phyloP scores from a whole-genome alignment of 495 filamentous ascomycete genomes.

The Hypoxylon intermedium region DNA sequence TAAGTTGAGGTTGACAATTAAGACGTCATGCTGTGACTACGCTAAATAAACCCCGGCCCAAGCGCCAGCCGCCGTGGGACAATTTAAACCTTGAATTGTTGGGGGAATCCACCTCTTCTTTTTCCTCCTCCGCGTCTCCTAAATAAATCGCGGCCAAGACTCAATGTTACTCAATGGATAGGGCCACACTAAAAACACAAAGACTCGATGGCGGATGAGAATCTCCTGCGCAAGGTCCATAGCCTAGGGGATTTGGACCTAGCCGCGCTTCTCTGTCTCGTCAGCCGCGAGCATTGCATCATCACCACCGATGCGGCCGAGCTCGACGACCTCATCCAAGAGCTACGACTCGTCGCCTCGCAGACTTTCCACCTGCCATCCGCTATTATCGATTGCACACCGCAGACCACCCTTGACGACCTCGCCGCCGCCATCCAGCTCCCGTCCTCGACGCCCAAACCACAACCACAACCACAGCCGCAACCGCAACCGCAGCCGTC shows the following conservation, averaged over 20 bases:
- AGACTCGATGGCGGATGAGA: conserved; percentile 65
- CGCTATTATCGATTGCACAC: conserved; percentile 72
- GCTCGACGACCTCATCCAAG: conserved; percentile 69
- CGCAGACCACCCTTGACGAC: conserved; percentile 76
- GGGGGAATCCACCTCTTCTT: neutral
- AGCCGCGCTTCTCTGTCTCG: conserved; percentile 79
- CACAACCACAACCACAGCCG: neutral
- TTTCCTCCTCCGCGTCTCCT: neutral
- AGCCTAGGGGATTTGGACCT: conserved; percentile 87
- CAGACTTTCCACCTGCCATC: conserved; percentile 74
- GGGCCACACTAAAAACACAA: conserved; percentile 5
- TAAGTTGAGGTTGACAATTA: too few species aligned
- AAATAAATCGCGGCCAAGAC: neutral
- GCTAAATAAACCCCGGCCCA: neutral
- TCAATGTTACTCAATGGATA: conserved; percentile 32
- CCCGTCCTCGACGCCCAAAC: conserved; percentile 29
- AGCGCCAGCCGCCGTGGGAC: too few species aligned
- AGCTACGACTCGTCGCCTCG: conserved; percentile 74
- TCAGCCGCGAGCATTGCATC: conserved; percentile 84
- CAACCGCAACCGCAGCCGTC: conserved; percentile 14
- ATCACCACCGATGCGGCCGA: conserved; percentile 71
- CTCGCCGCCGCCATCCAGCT: conserved; percentile 69
- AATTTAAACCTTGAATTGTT: too few species aligned
- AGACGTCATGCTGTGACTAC: neutral
- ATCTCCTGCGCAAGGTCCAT: conserved; percentile 69